A percentile compares a stretch with the other conserved stretches of the same genome.
Evolutionary conservation across 208 protist species (phyloP).

Genomic region (Trypanosoma melophagium): DNA sequence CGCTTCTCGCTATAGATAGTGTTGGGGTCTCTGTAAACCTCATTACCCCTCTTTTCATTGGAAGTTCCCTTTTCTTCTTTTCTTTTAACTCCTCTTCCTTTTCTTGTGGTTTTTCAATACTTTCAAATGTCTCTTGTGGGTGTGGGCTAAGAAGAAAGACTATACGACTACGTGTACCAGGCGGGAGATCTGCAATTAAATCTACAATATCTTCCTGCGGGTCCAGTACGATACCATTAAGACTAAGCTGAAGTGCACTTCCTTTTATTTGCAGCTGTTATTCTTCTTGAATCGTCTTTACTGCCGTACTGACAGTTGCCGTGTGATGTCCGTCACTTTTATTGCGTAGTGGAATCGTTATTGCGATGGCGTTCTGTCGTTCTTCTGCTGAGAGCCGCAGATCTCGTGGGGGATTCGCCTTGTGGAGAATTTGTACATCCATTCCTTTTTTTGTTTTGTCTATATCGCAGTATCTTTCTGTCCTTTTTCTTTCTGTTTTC

Average conservation of each 20-base stretch:
- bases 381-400: background rate
- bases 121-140: background rate
- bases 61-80: background rate
- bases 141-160: slow-evolving; percentile 20
- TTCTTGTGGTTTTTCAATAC: background rate
- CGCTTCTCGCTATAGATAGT: background rate
- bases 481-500: background rate
- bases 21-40: background rate
- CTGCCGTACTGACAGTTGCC: background rate
- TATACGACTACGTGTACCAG: slow-evolving; percentile 3
- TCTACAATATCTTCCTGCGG: slow-evolving; percentile 11
- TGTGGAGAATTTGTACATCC: slow-evolving; percentile 11
- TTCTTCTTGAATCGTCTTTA: background rate
- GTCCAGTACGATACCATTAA: slow-evolving; percentile 10
- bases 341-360: background rate
- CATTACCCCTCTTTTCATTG: background rate
- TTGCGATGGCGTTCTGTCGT: background rate
- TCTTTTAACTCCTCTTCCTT: background rate
- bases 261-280: background rate
- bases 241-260: slow-evolving; percentile 17
- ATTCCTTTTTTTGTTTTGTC: background rate
- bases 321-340: background rate
- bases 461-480: background rate
- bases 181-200: slow-evolving; percentile 2
- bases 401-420: background rate